These are phyloP conservation scores for Syncephalastrum contaminatum DNA, from an alignment of 371 early-diverging fungal genomes.

Conservation along the genomic window DNA sequence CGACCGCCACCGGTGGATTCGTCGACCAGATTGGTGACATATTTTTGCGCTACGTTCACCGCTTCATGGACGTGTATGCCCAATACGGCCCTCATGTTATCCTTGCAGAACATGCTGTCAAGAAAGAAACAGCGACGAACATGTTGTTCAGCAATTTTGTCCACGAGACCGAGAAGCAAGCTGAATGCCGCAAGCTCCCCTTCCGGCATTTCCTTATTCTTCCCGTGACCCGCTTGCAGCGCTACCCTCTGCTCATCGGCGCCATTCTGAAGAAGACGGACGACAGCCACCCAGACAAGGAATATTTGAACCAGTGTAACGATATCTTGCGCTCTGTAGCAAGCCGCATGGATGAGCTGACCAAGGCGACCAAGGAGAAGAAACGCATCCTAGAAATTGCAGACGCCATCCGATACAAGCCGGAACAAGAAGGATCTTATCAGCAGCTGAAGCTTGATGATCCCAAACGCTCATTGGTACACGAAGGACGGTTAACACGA, in stretches of 20 bases:
- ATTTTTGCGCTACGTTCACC: constrained; percentile 61
- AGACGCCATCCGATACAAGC: constrained; percentile 18
- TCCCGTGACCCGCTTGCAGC: constrained; percentile 84
- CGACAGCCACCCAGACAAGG: constrained; percentile 73
- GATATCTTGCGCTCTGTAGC: constrained; percentile 63
- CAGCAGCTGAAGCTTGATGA: constrained; percentile 57
- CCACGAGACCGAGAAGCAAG: constrained; percentile 53
- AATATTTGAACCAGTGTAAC: constrained; percentile 57
- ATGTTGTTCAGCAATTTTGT: constrained; percentile 68
- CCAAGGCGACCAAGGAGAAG: constrained; percentile 11
- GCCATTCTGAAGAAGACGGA: constrained; percentile 81
- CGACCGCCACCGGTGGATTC: constrained; percentile 29
- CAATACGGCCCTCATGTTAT: constrained; percentile 84
- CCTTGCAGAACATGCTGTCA: constrained; percentile 74
- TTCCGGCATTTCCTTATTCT: constrained; percentile 44
- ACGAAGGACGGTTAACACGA: constrained; percentile 77
- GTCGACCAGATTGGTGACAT: constrained; percentile 84
- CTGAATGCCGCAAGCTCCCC: constrained; percentile 62
- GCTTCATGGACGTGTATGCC: constrained; percentile 68
- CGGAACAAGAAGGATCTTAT: constrained; percentile 7
- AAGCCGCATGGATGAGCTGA: constrained; percentile 36
- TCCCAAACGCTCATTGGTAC: constrained; percentile 66
- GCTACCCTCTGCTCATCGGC: constrained; percentile 83
- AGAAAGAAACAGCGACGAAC: constrained; percentile 67
- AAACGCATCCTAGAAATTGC: constrained; percentile 23